Base-by-base conservation (phyloP, 441 rosid species). In the Melastoma candidum region DNA sequence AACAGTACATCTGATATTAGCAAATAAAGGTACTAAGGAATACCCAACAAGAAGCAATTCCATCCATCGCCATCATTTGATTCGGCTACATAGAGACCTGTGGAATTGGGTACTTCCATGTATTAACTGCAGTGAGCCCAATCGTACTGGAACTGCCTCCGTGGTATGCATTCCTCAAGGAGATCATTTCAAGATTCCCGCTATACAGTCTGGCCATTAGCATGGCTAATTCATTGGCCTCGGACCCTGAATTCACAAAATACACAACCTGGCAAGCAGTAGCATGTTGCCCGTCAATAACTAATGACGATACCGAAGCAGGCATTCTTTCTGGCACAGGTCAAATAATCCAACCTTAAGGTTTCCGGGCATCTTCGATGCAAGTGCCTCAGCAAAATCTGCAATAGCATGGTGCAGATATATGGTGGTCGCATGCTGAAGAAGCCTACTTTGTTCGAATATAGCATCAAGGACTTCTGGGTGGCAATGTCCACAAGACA, bases 401-500 rank as follows among this genome's bases (percentile, higher is more conserved):
- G 78, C 87, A 3, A 92, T 81, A 0, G 85, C 85, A 29, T 87
- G 95, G 61, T 92, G 89, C 60, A 92, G 65, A 64, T 85, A 92
- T 41, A 88, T 84, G 26, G 92, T 92, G 2, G 95, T 85, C 7
- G 97, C 82, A 22, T 88, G 98, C 69, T 88, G 98, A 32, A 92
- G 82, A 46, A 88, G 82, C 74, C 82, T 83, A 78, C 76, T 85
- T 46, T 92, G 98, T 63, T 87, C 88, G 12, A 32, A 48, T 17
- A 79, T 72, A 49, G 95, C 96, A 48, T 87, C 61, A 44, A 87
- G 46, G 59, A 92, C 58, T 5, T 76, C 79, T 2, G 95, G 96
- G 65, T 92, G 98, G 70, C 98, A 92, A 57, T 92, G 98, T 47
- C 98, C 96, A 53, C 96, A 87, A 0, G 95, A 92, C 4, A 90